Evolutionary conservation across 352 stramenopile genomes (phyloP).

Genomic region (Pythium chondricola): DNA sequence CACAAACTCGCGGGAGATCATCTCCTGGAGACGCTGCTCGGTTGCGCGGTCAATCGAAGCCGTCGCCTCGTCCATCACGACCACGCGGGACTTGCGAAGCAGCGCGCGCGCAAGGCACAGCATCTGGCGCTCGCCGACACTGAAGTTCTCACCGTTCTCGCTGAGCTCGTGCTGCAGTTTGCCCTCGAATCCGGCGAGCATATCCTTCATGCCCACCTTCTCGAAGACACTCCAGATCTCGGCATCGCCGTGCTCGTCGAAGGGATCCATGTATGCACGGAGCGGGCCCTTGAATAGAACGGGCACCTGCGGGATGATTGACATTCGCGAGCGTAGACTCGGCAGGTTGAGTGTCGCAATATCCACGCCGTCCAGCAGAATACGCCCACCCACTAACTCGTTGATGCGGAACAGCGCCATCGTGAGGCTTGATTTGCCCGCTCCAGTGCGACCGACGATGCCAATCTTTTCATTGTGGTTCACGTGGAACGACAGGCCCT

Average conservation of each 20-base stretch:
- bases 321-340: slow-evolving; percentile 21
- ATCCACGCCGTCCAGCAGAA: slow-evolving; percentile 34
- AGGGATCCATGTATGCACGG: slow-evolving; percentile 86
- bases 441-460: slow-evolving; percentile 5
- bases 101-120: slow-evolving; percentile 89
- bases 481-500: slow-evolving; percentile 47
- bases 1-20: slow-evolving; percentile 84
- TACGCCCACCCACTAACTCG: slow-evolving; percentile 47
- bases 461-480: slow-evolving; percentile 10
- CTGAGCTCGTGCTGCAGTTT: slow-evolving; percentile 17
- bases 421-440: background rate
- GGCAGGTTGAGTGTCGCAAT: slow-evolving; percentile 25
- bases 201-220: slow-evolving; percentile 50
- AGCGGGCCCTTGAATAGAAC: slow-evolving; percentile 88
- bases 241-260: slow-evolving; percentile 57
- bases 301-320: slow-evolving; percentile 72
- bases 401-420: slow-evolving; percentile 6
- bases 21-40: slow-evolving; percentile 61
- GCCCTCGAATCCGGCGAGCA: slow-evolving; percentile 8
- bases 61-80: slow-evolving; percentile 95
- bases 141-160: slow-evolving; percentile 90
- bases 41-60: slow-evolving; percentile 51
- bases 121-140: slow-evolving; percentile 91
- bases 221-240: slow-evolving; percentile 69
- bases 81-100: slow-evolving; percentile 68